Base-by-base conservation (phyloP, 169 alveolate species). In the Plasmodium cynomolgi region DNA sequence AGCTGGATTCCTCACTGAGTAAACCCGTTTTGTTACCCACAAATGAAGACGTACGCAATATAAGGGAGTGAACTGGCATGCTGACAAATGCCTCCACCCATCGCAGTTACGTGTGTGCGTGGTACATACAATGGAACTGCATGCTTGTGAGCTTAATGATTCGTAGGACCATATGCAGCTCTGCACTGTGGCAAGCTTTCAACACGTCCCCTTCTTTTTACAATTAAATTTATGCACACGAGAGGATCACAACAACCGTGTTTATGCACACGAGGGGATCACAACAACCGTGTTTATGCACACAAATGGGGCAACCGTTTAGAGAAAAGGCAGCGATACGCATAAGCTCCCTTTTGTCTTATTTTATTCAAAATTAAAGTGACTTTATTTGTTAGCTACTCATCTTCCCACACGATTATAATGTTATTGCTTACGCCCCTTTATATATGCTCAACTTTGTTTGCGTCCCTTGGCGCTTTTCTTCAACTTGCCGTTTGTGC, bases 21-120 rank as follows among this genome's bases (percentile, higher is more conserved):
- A 90, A 79, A 34, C 94, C 94, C 29, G 17, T 90, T 23, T 26
- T 90, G n/a, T 23, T 90, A 17, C 94, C 94, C 44, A 79, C 75
- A 23, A 90, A 71, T 31, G 33, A 81, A 58, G 94, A 90, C 15
- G 94, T 90, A 90, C 23, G 37, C 47, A 33, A 26, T 20, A 41
- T 37, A 72, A 85, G 58, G 80, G 62, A 44, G 37, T 34, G 37
- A 20, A 47, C 68, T 79, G 73, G 26, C 47, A 90, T 41, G 74
- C 15, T 33, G 29, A 26, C 41, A 56, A 29, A 58, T 31, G 73
- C 44, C 75, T 23, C 34, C 23, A 54, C 39, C 29, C 37, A 58
- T 83, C 62, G 79, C 33, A 54, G n/a, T 83, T 50, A 44, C n/a
- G 11, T 7, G 13, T 62, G 77, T 9, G 77, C 77, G 37, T 68